Evolutionary conservation across 1,139 yeast species (phyloP), one percentile per base, ranked within the genome.

Genomic region (Candida smagusa): DNA sequence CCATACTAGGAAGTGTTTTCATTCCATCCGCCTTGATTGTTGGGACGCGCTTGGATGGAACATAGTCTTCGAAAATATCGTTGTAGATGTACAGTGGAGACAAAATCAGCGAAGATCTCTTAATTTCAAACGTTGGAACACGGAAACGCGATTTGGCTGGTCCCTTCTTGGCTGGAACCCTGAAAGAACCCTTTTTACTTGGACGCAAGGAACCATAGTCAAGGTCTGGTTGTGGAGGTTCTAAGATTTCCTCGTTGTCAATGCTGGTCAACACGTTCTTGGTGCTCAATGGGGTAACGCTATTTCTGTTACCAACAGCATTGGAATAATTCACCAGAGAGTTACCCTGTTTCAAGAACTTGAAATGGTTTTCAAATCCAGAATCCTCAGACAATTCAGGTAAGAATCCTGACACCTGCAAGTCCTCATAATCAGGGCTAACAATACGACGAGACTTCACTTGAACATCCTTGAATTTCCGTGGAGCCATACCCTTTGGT

Each of bases 361-460:
- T 58, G 49, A 72, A 66, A 37, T 65, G 68, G 37, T 55, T 56
- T 29, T 61, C 73, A 46, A 72, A 66, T 1, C 74, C 77, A n/a
- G 77, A 71, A 45, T 69, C 76, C 34, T 67, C 66, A 0, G 77
- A 68, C 31, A 72, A 44, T 43, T 72, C 76, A 2, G 77, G 77
- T 40, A 72, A 59, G 41, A 67, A 69, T 7, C 61, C 68, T 2
- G 72, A 59, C 1, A 65, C 65, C 28, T 68, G 54, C 27, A 67
- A 52, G 36, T 68, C 72, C 29, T 66, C 70, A 43, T 49, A 58
- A 5, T 58, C 63, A 16, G 72, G 66, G 47, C 65, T 66, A 8
- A 70, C 70, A 2, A 71, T 59, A 44, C 69, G 60, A 44, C 74
- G 58, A 5, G 74, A 67, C 49, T 61, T 58, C 2, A 71, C 70